Evolutionary conservation across 2,329 filamentous ascomycete genomes (phyloP).

Genomic region (Ophiocordyceps robertsii): DNA sequence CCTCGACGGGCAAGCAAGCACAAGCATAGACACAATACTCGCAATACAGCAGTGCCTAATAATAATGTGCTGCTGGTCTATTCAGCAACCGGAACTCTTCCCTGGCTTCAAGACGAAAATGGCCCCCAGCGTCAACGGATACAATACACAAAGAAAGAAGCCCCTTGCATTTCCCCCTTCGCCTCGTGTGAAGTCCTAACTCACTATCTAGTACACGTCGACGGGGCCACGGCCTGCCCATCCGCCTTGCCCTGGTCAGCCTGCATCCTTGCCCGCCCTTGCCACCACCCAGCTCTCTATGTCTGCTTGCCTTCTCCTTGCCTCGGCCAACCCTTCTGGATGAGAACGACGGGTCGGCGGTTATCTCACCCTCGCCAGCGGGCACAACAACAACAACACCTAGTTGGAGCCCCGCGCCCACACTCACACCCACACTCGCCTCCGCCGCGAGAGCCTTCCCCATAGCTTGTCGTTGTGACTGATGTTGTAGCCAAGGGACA

Average conservation of each 20-base stretch:
- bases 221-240: slow-evolving; percentile 4
- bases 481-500: slow-evolving; percentile 2
- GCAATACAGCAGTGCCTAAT: too few species aligned
- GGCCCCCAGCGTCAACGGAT: too few species aligned
- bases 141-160: slow-evolving; percentile 1
- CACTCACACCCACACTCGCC: too few species aligned
- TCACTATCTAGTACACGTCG: slow-evolving; percentile 13
- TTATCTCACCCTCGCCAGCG: too few species aligned
- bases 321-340: background rate
- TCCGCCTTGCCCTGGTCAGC: background rate
- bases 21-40: too few species aligned
- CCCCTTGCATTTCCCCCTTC: slow-evolving; percentile 5
- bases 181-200: slow-evolving; percentile 1
- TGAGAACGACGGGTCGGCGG: background rate
- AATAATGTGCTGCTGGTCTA: too few species aligned
- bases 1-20: too few species aligned
- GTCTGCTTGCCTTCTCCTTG: background rate
- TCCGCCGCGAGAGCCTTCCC: too few species aligned
- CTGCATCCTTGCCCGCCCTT: background rate
- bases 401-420: too few species aligned
- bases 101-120: too few species aligned
- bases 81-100: too few species aligned
- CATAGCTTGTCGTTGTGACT: background rate
- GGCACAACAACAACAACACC: too few species aligned
- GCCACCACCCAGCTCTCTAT: background rate